Conservation (phyloP, 192 early-diverging fungal genomes). For the Gryganskiella cystojenkinii region DNA sequence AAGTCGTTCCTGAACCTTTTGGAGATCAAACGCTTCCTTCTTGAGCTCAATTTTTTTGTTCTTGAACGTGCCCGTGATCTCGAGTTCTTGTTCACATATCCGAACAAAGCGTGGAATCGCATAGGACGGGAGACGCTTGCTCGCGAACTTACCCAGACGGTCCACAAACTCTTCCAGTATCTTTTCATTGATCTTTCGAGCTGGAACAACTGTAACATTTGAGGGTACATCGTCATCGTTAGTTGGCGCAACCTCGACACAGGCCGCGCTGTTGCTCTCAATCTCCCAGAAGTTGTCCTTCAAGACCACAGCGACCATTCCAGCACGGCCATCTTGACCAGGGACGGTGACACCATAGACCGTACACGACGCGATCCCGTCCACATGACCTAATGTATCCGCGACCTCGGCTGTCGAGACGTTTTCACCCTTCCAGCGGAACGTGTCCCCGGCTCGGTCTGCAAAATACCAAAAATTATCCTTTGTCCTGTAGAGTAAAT, state of each 20-base stretch:
- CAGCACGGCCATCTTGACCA: slow-evolving; percentile 66
- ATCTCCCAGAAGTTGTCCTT: slow-evolving; percentile 29
- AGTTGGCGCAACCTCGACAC: too few species aligned
- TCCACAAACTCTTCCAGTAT: slow-evolving; percentile 32
- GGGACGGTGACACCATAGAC: slow-evolving; percentile 69
- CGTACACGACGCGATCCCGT: slow-evolving; percentile 64
- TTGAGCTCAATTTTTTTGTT: slow-evolving; percentile 33
- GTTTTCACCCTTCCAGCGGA: slow-evolving; percentile 73
- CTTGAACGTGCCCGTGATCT: slow-evolving; percentile 43
- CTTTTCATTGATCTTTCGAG: slow-evolving; percentile 14
- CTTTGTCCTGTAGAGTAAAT: slow-evolving; percentile 59
- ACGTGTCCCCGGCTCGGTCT: slow-evolving; percentile 74
- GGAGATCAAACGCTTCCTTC: slow-evolving; percentile 29
- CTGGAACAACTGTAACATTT: neutral
- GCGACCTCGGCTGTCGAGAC: slow-evolving; percentile 68
- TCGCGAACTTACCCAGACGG: slow-evolving; percentile 43
- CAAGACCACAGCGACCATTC: slow-evolving; percentile 66
- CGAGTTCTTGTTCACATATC: slow-evolving; percentile 54
- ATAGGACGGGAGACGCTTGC: slow-evolving; percentile 64
- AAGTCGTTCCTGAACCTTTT: slow-evolving; percentile 13
- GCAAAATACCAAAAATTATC: slow-evolving; percentile 67
- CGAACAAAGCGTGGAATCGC: slow-evolving; percentile 73
- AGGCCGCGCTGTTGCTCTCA: too few species aligned
- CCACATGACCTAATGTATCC: slow-evolving; percentile 57
- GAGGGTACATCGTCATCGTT: too few species aligned